A percentile compares a stretch with the other conserved stretches of the same genome.
phyloP scores from a whole-genome alignment of 2,329 filamentous ascomycete genomes.

The Aureobasidium namibiae region DNA sequence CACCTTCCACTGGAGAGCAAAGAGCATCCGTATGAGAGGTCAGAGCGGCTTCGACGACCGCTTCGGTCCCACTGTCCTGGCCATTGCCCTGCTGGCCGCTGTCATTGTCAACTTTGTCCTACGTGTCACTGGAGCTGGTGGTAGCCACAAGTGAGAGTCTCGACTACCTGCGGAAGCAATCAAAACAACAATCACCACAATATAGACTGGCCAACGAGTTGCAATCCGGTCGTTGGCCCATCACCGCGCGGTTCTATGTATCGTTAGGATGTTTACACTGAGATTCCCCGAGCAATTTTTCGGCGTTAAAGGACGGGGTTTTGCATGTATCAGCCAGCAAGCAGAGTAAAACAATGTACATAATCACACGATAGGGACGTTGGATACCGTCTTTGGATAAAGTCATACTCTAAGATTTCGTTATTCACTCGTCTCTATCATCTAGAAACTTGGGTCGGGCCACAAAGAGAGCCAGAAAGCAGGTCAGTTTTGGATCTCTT shows the following conservation, averaged over 20 bases:
- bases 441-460: neutral
- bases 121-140: conserved; percentile 45
- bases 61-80: conserved; percentile 84
- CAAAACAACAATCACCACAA: neutral
- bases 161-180: neutral
- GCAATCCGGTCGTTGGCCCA: neutral
- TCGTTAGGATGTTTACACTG: neutral
- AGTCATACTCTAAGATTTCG: neutral
- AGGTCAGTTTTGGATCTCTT: conserved; percentile 24
- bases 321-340: neutral
- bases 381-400: neutral
- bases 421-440: neutral
- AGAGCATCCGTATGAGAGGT: conserved; percentile 80
- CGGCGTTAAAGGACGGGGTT: neutral
- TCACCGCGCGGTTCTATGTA: neutral
- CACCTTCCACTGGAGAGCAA: conserved; percentile 95
- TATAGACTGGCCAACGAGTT: neutral
- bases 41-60: conserved; percentile 96
- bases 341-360: conserved; percentile 7
- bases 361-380: neutral
- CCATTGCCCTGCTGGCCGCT: conserved; percentile 74
- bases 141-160: conserved; percentile 17
- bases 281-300: conserved; percentile 1
- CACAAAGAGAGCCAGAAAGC: neutral
- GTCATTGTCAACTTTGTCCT: conserved; percentile 96